Evolutionary conservation across 1,284 basidiomycete species (phyloP).

Genomic region (Ustilago esculenta): DNA sequence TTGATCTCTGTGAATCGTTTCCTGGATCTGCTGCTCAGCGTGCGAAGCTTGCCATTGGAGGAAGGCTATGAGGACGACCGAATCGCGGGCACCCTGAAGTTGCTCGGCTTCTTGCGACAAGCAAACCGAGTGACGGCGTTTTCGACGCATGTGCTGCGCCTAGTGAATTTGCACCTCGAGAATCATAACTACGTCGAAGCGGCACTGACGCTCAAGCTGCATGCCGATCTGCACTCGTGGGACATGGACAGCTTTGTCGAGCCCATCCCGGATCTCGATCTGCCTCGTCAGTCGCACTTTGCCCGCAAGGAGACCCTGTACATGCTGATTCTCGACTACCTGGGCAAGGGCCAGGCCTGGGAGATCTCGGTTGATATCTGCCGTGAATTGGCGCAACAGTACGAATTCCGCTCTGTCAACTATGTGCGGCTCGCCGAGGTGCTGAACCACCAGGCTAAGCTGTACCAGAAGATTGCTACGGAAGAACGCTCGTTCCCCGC

Average conservation of each 20-base stretch:
- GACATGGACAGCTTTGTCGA: conserved; percentile 77
- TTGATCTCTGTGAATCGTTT: conserved; percentile 90
- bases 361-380: conserved; percentile 92
- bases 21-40: conserved; percentile 88
- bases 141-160: conserved; percentile 60
- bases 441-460: conserved; percentile 58
- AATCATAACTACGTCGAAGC: conserved; percentile 91
- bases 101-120: conserved; percentile 63
- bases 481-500: conserved; percentile 55
- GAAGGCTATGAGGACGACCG: conserved; percentile 77
- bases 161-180: conserved; percentile 73
- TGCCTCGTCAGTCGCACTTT: conserved; percentile 92
- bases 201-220: conserved; percentile 83
- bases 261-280: conserved; percentile 71
- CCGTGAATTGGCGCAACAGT: conserved; percentile 73
- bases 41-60: conserved; percentile 76
- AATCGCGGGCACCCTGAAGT: conserved; percentile 85
- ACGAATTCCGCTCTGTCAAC: conserved; percentile 59
- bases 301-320: conserved; percentile 80
- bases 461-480: conserved; percentile 59
- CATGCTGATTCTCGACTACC: conserved; percentile 68
- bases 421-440: conserved; percentile 70
- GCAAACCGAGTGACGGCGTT: conserved; percentile 61
- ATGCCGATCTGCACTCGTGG: conserved; percentile 94
- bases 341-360: conserved; percentile 89